Evolutionary conservation across 305 asterid genomes (phyloP), one percentile per base, ranked within the genome.

Genomic region (Withania somnifera): DNA sequence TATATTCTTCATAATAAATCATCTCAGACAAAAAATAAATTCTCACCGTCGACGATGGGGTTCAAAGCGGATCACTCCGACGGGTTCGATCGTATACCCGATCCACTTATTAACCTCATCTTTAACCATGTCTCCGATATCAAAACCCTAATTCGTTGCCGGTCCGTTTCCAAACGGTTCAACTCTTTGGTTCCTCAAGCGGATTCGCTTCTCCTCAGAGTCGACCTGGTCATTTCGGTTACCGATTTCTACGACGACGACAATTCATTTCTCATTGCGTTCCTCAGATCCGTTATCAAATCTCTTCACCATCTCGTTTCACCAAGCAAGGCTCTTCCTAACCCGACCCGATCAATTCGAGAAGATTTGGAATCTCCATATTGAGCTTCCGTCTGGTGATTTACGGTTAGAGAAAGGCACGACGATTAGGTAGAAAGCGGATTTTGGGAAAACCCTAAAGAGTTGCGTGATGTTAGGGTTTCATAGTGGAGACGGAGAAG

Each of bases 331-430:
- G 60, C 36, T 54, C 73, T 17, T 36, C 87, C 56, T 34, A 85
- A 0, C 79, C 38, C 61, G 58, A 79, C 54, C 80, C 85, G 82
- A 20, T 50, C 73, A 86, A 51, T 92, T 92, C 80, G 84, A 88
- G 71, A 86, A 71, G 78, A 87, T 92, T 24, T 69, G 75, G 40
- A 79, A n/a, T 34, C 92, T 92, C 22, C 85, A 84, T 79, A 89
- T 92, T 85, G 91, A 89, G 87, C 93, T 92, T 2, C 96, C 96
- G 28, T 73, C 88, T 15, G 91, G 91, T 51, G 95, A 90, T 79
- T 82, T 88, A 63, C 80, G 89, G 85, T 81, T 87, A 66, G 93
- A 88, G 20, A 87, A 88, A 67, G 93, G 91, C 13, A 82, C 94
- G 3, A 57, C 86, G 14, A 83, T 92, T 45, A 90, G 80, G 73